phyloP scores from a whole-genome alignment of 192 early-diverging fungal species.

The Rhizophlyctis rosea region DNA sequence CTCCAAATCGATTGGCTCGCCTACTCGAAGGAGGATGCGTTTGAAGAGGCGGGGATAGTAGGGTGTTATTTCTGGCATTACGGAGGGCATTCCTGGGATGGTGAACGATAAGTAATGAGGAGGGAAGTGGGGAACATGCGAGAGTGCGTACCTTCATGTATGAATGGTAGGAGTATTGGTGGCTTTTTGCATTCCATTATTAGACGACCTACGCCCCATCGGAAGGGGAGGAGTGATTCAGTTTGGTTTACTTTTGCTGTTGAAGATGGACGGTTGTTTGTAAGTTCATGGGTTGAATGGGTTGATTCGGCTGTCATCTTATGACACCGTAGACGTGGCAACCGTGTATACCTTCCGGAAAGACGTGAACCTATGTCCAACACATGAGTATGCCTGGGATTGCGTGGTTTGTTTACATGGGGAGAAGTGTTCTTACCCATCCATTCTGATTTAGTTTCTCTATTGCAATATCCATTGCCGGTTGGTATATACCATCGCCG shows the following conservation, averaged over 20 bases:
- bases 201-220: conserved; percentile 86
- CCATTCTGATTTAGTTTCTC: conserved; percentile 59
- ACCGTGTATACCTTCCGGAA: conserved; percentile 79
- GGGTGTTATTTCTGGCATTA: conserved; percentile 36
- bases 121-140: neutral
- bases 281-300: conserved; percentile 4
- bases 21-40: neutral
- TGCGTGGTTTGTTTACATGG: neutral
- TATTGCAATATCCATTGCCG: conserved; percentile 75
- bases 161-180: conserved; percentile 71
- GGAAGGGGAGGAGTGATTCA: conserved; percentile 56
- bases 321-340: no score
- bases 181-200: conserved; percentile 73
- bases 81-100: conserved; percentile 32
- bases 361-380: conserved; percentile 66
- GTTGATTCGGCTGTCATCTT: conserved; percentile 34
- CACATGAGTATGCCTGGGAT: neutral
- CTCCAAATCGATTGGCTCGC: neutral
- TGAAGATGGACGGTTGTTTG: neutral
- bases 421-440: conserved; percentile 47
- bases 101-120: neutral
- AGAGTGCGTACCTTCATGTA: conserved; percentile 54
- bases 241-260: conserved; percentile 26
- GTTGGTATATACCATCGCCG: conserved; percentile 81
- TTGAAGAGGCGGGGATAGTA: neutral